These are phyloP conservation scores for Guyanaporus albipodus DNA, from an alignment of 768 basidiomycete species.

Conservation along the genomic window DNA sequence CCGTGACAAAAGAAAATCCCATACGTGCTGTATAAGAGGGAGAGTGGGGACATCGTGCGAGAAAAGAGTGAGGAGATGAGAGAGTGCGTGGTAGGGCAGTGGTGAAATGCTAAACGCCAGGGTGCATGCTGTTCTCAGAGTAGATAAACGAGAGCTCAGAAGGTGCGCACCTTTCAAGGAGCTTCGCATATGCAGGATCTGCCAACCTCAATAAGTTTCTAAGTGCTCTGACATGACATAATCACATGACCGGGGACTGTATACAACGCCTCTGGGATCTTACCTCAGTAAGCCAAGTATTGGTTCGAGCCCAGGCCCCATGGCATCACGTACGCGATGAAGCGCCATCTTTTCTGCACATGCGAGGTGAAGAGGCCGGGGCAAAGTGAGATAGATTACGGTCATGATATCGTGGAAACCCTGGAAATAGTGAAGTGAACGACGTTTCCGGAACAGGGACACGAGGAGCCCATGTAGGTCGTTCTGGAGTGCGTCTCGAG, in stretches of 20 bases:
- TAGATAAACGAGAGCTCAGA: neutral
- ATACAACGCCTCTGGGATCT: neutral
- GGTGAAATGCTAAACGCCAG: constrained; percentile 53
- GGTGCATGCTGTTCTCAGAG: neutral
- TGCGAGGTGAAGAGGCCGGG: constrained; percentile 49
- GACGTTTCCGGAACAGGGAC: constrained; percentile 66
- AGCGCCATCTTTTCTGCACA: constrained; percentile 43
- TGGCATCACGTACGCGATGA: constrained; percentile 69
- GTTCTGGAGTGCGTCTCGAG: constrained; percentile 54
- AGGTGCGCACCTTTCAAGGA: constrained; percentile 58
- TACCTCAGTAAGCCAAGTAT: constrained; percentile 77
- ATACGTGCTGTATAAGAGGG: constrained; percentile 86
- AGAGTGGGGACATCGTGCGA: constrained; percentile 89
- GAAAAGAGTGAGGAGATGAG: constrained; percentile 87
- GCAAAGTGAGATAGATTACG: constrained; percentile 74
- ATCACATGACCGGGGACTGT: neutral
- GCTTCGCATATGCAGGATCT: constrained; percentile 64
- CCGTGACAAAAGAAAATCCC: constrained; percentile 82
- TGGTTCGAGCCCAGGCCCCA: constrained; percentile 82
- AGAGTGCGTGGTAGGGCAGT: constrained; percentile 85
- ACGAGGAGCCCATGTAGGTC: constrained; percentile 72
- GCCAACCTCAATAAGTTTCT: constrained; percentile 67
- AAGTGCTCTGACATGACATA: constrained; percentile 48
- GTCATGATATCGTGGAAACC: constrained; percentile 93
- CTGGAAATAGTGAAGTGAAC: constrained; percentile 79